Conservation (phyloP, 805 yeast genomes). For the Cyberlindnera saturnus region DNA sequence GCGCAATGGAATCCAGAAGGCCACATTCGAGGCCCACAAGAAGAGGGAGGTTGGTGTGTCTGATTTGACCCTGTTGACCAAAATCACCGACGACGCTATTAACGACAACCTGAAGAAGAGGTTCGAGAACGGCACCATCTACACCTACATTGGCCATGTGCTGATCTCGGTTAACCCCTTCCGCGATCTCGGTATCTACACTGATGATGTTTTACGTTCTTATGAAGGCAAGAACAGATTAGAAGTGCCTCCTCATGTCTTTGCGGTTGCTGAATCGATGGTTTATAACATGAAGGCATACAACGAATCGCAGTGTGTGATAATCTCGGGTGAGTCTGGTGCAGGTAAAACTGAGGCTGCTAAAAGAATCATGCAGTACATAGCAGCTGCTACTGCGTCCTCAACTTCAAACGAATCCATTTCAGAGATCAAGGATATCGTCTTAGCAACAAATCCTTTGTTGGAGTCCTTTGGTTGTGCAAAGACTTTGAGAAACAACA, state of each 20-base stretch:
- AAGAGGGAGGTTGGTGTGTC: constrained; percentile 98
- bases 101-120: constrained; percentile 87
- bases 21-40: constrained; percentile 80
- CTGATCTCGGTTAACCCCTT: constrained; percentile 95
- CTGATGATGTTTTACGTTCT: constrained; percentile 64
- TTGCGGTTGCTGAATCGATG: constrained; percentile 96
- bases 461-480: constrained; percentile 93
- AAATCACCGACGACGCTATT: constrained; percentile 86
- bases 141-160: constrained; percentile 91
- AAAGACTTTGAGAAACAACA: constrained; percentile 81
- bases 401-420: constrained; percentile 59
- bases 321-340: constrained; percentile 95
- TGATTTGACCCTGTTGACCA: constrained; percentile 83
- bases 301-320: constrained; percentile 93
- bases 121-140: constrained; percentile 83
- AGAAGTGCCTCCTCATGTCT: constrained; percentile 97
- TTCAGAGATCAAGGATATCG: constrained; percentile 91
- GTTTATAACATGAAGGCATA: constrained; percentile 92
- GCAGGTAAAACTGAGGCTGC: constrained; percentile 99
- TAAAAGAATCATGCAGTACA: constrained; percentile 94
- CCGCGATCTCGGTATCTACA: constrained; percentile 92
- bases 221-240: constrained; percentile 90
- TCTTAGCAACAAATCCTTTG: constrained; percentile 90
- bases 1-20: constrained; percentile 68
- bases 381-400: constrained; percentile 81